These are phyloP conservation scores for Pythium phragmitis DNA, from an alignment of 352 stramenopile species.

Conservation along the genomic window DNA sequence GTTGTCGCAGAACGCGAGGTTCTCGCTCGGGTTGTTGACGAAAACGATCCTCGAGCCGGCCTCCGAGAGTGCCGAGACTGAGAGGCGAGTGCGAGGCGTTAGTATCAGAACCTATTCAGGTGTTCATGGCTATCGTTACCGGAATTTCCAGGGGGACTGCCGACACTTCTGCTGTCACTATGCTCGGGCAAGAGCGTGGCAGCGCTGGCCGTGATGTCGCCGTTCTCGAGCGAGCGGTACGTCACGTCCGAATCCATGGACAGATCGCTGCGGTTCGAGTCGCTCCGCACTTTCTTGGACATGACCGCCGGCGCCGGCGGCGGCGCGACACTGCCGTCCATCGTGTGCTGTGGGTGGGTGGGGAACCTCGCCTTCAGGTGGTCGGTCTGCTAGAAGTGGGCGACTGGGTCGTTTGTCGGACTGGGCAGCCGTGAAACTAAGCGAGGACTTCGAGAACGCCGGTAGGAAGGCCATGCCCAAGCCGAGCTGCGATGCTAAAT, in stretches of 20 bases:
- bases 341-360: background rate
- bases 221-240: constrained; percentile 49
- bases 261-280: constrained; percentile 41
- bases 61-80: constrained; percentile 34
- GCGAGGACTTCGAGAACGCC: no score
- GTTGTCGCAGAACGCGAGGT: constrained; percentile 78
- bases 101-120: background rate
- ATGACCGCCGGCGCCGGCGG: constrained; percentile 6
- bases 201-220: constrained; percentile 28
- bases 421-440: background rate
- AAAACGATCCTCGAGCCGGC: constrained; percentile 63
- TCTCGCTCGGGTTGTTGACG: constrained; percentile 64
- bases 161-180: background rate
- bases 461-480: background rate
- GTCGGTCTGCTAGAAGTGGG: background rate
- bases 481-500: background rate
- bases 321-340: constrained; percentile 15
- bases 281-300: constrained; percentile 22
- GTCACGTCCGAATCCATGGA: constrained; percentile 43
- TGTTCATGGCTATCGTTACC: background rate
- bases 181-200: constrained; percentile 7
- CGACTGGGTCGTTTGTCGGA: background rate
- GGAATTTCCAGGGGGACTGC: background rate
- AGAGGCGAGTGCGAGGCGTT: background rate
- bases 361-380: background rate